Base-by-base conservation (phyloP, 129 eudicot genomes). In the Saussurea involucrata region DNA sequence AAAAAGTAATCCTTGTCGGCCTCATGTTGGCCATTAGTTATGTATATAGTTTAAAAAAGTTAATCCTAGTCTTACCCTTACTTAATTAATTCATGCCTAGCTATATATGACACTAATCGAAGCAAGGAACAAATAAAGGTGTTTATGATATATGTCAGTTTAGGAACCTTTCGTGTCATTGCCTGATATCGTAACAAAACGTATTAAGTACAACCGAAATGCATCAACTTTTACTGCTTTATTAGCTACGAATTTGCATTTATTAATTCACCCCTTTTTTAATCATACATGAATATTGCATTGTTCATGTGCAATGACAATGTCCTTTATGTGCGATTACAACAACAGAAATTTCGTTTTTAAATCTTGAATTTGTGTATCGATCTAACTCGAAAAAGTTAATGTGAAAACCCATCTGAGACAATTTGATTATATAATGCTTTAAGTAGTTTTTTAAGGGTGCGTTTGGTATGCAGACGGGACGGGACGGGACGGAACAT, bases 1-100 rank as follows among this genome's bases (percentile, higher is more conserved):
- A 70, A 78, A 78, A 78, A 78, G 82, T 24, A 18, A 61, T 71
- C 17, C 57, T 40, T 78, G 77, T 78, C 82, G 82, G 77, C 72
- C 82, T 63, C 77, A 29, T 78, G 77, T 70, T 70, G 25, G 27
- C 82, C 72, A 71, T 78, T 78, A 25, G 27, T 18, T 4, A 53
- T 53, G 21, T 53, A 53, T n/a, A 53, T 53, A 53, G n/a, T 53
- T 53, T 17, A 53, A 53, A 22, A 53, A 53, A 1, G 9, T n/a
- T 53, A 53, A 53, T 53, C 61, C 9, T 53, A 53, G 8, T 40
- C 8, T 53, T 17, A 53, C n/a, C 22, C 22, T 53, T 53, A 53
- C 5, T 18, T 53, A 53, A n/a, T 17, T 3, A 2, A 53, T 53
- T 53, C 61, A 0, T 53, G 22, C 9, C 61, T 53, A 53, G 61